phyloP scores from a whole-genome alignment of 148 eudicot genomes.

The Rhododendron kiyosumense region DNA sequence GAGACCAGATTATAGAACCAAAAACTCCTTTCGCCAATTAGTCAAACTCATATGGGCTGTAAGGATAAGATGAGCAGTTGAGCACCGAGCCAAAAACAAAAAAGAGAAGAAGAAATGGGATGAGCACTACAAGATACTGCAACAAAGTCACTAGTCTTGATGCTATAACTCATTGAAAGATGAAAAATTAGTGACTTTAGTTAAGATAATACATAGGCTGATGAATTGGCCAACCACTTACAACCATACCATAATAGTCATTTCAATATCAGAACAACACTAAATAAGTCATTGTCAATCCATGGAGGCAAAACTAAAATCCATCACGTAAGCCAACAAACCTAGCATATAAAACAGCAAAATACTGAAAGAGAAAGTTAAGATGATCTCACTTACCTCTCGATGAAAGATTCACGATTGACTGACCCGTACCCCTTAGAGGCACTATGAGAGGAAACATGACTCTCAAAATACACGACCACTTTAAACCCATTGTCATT shows the following conservation, averaged over 20 bases:
- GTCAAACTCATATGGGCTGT: neutral
- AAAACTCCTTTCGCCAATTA: too few species aligned
- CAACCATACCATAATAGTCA: neutral
- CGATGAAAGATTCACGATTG: neutral
- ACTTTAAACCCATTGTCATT: neutral
- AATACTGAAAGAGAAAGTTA: neutral
- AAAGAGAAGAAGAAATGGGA: too few species aligned
- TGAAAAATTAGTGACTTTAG: neutral
- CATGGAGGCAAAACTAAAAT: neutral
- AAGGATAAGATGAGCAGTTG: neutral
- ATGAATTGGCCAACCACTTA: neutral
- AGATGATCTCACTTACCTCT: neutral
- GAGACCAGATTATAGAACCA: too few species aligned
- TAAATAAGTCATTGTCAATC: neutral
- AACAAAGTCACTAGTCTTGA: neutral
- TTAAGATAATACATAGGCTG: too few species aligned
- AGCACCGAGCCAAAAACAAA: too few species aligned
- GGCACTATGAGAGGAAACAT: neutral
- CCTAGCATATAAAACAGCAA: neutral
- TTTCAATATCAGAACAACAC: neutral
- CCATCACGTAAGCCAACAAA: neutral
- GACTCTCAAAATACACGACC: neutral
- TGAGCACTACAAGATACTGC: too few species aligned
- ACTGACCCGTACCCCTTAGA: neutral
- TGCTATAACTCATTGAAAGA: neutral